Conservation (phyloP, 2,329 filamentous ascomycete species). For the Teratosphaeria gauchensis region DNA sequence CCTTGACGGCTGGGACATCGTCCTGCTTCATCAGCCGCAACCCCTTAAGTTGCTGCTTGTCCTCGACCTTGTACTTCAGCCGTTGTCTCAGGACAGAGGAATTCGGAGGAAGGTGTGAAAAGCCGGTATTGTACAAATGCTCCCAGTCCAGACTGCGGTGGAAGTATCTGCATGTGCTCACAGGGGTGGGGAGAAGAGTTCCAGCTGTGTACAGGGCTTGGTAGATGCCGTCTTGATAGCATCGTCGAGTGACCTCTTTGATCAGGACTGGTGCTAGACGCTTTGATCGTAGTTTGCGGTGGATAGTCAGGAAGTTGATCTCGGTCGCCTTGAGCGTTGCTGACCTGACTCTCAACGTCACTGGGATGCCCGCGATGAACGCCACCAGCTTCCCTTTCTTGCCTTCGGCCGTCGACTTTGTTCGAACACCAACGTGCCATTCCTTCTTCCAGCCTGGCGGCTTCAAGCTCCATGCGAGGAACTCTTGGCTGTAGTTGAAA, state of each 20-base stretch:
- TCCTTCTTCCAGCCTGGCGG: slow-evolving; percentile 87
- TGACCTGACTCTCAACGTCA: slow-evolving; percentile 68
- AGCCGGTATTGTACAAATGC: slow-evolving; percentile 89
- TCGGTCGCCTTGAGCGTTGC: slow-evolving; percentile 71
- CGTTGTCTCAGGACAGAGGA: slow-evolving; percentile 82
- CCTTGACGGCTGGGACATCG: slow-evolving; percentile 67
- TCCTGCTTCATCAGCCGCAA: slow-evolving; percentile 69
- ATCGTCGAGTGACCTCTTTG: slow-evolving; percentile 91
- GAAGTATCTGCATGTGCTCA: slow-evolving; percentile 91
- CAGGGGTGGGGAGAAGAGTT: slow-evolving; percentile 78
- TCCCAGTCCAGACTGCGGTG: slow-evolving; percentile 91
- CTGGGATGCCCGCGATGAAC: slow-evolving; percentile 89
- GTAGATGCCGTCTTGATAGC: slow-evolving; percentile 77
- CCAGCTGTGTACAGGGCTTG: slow-evolving; percentile 96
- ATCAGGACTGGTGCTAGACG: slow-evolving; percentile 88
- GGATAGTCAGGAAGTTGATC: slow-evolving; percentile 96
- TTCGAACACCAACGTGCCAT: slow-evolving; percentile 92
- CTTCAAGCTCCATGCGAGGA: slow-evolving; percentile 90
- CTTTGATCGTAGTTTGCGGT: slow-evolving; percentile 94
- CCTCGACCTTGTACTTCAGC: slow-evolving; percentile 71
- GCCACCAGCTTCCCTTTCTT: slow-evolving; percentile 81
- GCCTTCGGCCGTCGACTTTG: slow-evolving; percentile 35
- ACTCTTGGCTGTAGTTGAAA: slow-evolving; percentile 86
- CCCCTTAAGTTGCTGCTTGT: slow-evolving; percentile 58
- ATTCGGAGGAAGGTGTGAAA: slow-evolving; percentile 74